A percentile compares a stretch with the other conserved stretches of the same genome.
Conservation (phyloP, 2,329 filamentous ascomycete genomes). For the Lachnellula occidentalis region DNA sequence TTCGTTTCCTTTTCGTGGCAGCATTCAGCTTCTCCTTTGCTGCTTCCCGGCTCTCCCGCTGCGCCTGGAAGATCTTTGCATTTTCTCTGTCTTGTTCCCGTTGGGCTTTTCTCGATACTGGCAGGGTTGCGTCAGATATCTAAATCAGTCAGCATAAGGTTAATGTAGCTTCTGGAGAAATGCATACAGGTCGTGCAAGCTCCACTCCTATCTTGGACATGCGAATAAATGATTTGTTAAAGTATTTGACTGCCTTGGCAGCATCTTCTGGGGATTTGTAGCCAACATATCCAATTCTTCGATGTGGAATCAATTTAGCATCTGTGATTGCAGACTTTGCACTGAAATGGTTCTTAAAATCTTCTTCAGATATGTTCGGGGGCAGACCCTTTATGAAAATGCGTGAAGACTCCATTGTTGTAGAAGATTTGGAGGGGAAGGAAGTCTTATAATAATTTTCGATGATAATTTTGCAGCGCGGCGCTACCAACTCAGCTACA, state of each 20-base stretch:
- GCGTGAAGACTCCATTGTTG: slow-evolving; percentile 48
- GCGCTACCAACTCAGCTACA: too few species aligned
- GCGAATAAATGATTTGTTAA: slow-evolving; percentile 90
- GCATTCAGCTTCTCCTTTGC: slow-evolving; percentile 35
- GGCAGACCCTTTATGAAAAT: slow-evolving; percentile 80
- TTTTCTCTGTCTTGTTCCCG: slow-evolving; percentile 31
- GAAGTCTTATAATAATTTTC: not conserved
- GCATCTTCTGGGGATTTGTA: slow-evolving; percentile 82
- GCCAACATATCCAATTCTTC: slow-evolving; percentile 92
- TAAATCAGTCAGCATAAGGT: slow-evolving; percentile 14
- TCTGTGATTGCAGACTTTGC: slow-evolving; percentile 75
- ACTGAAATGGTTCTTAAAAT: slow-evolving; percentile 86
- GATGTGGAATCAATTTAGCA: slow-evolving; percentile 81
- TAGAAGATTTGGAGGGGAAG: not conserved
- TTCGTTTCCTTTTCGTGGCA: slow-evolving; percentile 60
- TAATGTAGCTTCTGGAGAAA: not conserved
- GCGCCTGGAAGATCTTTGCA: slow-evolving; percentile 19
- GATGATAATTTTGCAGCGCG: not conserved
- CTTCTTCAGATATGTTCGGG: slow-evolving; percentile 75
- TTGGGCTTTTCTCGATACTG: slow-evolving; percentile 34
- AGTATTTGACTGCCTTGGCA: slow-evolving; percentile 80
- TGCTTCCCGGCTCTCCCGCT: slow-evolving; percentile 10
- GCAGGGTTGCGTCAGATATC: slow-evolving; percentile 34
- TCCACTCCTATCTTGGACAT: slow-evolving; percentile 94
- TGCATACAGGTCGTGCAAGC: slow-evolving; percentile 71